A percentile compares a stretch with the other conserved stretches of the same genome.
Conservation (phyloP, 2,329 filamentous ascomycete species). For the Trichoderma koningiopsis region DNA sequence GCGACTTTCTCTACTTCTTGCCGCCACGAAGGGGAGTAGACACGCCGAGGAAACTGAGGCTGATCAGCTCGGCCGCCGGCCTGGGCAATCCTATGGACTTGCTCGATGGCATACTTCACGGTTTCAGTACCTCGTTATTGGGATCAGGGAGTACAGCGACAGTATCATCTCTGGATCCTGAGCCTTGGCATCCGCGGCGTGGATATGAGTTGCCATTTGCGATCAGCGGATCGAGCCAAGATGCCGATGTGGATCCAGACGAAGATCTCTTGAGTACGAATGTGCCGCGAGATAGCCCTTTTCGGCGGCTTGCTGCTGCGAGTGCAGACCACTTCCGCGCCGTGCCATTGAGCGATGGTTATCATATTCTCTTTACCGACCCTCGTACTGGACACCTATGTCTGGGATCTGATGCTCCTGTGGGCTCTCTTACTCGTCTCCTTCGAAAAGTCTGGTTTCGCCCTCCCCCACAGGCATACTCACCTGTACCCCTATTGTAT, state of each 20-base stretch:
- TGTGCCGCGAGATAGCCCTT: slow-evolving; percentile 24
- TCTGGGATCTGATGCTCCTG: slow-evolving; percentile 62
- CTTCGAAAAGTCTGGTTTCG: slow-evolving; percentile 60
- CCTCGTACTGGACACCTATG: slow-evolving; percentile 58
- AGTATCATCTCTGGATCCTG: slow-evolving; percentile 29
- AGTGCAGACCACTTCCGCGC: slow-evolving; percentile 64
- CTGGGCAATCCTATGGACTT: slow-evolving; percentile 32
- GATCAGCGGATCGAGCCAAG: not conserved
- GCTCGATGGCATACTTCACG: slow-evolving; percentile 29
- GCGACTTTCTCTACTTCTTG: slow-evolving; percentile 62
- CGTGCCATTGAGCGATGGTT: slow-evolving; percentile 65
- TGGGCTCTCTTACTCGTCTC: slow-evolving; percentile 53
- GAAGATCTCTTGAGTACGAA: slow-evolving; percentile 28
- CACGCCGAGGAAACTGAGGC: slow-evolving; percentile 57
- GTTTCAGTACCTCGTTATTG: slow-evolving; percentile 32
- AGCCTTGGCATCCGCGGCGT: slow-evolving; percentile 19
- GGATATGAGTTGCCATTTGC: slow-evolving; percentile 12
- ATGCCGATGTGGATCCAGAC: not conserved
- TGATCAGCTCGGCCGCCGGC: slow-evolving; percentile 62
- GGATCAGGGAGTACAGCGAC: slow-evolving; percentile 29
- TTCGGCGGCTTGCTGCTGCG: slow-evolving; percentile 42
- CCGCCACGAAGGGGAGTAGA: slow-evolving; percentile 53
- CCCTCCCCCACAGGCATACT: slow-evolving; percentile 36
- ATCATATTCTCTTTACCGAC: slow-evolving; percentile 67
- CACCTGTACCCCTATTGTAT: slow-evolving; percentile 53